Evolutionary conservation across 495 filamentous ascomycete species (phyloP).

Genomic region (Talaromyces stipitatus): DNA sequence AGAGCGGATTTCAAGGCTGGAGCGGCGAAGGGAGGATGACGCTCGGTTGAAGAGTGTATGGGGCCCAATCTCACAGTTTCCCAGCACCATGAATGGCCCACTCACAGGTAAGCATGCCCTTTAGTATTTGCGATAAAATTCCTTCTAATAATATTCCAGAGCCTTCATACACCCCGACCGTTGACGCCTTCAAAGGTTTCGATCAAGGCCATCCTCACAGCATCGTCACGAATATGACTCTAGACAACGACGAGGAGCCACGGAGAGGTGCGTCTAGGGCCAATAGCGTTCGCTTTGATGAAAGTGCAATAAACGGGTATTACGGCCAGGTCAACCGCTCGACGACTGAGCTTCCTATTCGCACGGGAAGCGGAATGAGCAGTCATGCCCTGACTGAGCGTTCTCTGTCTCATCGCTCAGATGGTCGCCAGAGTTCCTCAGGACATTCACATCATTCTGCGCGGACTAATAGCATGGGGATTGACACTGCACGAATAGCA

Average conservation of each 20-base stretch:
- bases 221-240: constrained; percentile 64
- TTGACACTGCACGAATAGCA: constrained; percentile 60
- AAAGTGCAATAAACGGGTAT: constrained; percentile 86
- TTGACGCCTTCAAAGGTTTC: constrained; percentile 75
- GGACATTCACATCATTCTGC: constrained; percentile 77
- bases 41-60: constrained; percentile 77
- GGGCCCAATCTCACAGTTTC: constrained; percentile 74
- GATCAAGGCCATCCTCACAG: constrained; percentile 70
- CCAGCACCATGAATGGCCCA: constrained; percentile 55
- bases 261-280: constrained; percentile 86
- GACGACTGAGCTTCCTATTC: constrained; percentile 67
- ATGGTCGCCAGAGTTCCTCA: constrained; percentile 89
- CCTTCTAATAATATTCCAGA: constrained; percentile 6
- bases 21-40: constrained; percentile 77
- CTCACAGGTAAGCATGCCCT: constrained; percentile 58
- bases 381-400: constrained; percentile 82
- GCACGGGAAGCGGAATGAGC: constrained; percentile 75
- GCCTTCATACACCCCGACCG: constrained; percentile 34
- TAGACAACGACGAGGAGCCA: constrained; percentile 87
- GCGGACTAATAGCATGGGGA: constrained; percentile 72
- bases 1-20: constrained; percentile 71
- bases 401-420: constrained; percentile 87
- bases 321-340: constrained; percentile 76
- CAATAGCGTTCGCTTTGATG: constrained; percentile 98
- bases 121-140: not conserved